A percentile compares a stretch with the other conserved stretches of the same genome.
Evolutionary conservation across 2,329 filamentous ascomycete species (phyloP).

Genomic region (Bipolaris bicolor): DNA sequence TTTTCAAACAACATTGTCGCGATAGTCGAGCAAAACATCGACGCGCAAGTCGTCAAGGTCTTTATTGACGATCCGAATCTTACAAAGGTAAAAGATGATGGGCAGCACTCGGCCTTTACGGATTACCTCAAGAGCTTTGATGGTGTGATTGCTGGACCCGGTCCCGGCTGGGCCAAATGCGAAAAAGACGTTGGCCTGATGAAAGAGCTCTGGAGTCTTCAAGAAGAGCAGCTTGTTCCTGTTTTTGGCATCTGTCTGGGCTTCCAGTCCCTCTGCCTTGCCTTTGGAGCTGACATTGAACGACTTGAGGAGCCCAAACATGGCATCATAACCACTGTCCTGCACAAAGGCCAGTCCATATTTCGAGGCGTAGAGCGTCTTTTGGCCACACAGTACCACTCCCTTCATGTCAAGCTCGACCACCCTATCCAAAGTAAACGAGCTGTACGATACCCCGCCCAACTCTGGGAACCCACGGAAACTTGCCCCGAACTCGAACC

Average conservation of each 20-base stretch:
- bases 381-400: constrained; percentile 79
- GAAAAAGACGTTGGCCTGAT: constrained; percentile 83
- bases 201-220: constrained; percentile 73
- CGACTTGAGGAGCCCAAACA: constrained; percentile 76
- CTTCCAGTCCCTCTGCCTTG: constrained; percentile 79
- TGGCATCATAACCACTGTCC: constrained; percentile 75
- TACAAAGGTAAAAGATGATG: constrained; percentile 4
- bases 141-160: constrained; percentile 88
- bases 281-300: constrained; percentile 70
- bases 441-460: constrained; percentile 46
- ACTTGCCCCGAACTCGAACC: constrained; percentile 50
- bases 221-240: constrained; percentile 67
- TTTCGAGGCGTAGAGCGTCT: constrained; percentile 68
- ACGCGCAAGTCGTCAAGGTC: constrained; percentile 71
- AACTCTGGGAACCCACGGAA: constrained; percentile 50
- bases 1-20: constrained; percentile 95
- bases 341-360: constrained; percentile 66
- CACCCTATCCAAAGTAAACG: constrained; percentile 36
- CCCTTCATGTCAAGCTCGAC: constrained; percentile 57
- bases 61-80: constrained; percentile 63
- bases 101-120: constrained; percentile 44
- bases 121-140: constrained; percentile 67
- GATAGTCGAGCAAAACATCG: constrained; percentile 73
- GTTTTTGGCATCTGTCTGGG: constrained; percentile 89
- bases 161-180: constrained; percentile 79